Base-by-base conservation (phyloP, 73 alveolate genomes). In the Paramecium octaurelia region DNA sequence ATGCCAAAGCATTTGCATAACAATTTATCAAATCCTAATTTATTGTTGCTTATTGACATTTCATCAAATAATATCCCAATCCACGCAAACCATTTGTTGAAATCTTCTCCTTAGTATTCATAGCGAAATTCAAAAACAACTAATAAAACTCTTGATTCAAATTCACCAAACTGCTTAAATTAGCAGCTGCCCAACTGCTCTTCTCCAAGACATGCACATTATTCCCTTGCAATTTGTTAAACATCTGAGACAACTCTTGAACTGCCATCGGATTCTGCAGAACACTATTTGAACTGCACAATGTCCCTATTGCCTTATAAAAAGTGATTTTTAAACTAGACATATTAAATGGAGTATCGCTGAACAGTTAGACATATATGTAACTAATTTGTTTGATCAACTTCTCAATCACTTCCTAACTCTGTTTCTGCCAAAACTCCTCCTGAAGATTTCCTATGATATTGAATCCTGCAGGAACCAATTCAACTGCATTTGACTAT, bases 141-240 rank as follows among this genome's bases (percentile, higher is more conserved):
- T 40, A 1, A 46, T 43, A 80, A 46, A 80, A 80, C 12, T 34
- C 46, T 40, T 21, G n/a, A 44, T 23, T 64, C 31, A 80, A 42
- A 21, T 23, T 18, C 21, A 44, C 57, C 21, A 80, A 21, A 44
- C 76, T 48, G 21, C 91, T 80, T 43, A 80, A 46, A 44, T 80
- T 80, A 9, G 91, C 91, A 20, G 91, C 91, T 24, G 91, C 91
- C 91, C 91, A 80, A 80, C 91, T 80, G 24, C 91, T 80, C 9
- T 80, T 80, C 44, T 80, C 91, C 20, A 80, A 46, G 0, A 80
- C 91, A 80, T 80, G 91, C 1, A 80, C 31, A 80, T 80, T 80
- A 48, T 80, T 40, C 10, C 75, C 76, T 7, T 40, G 11, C 18
- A 80, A 24, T 11, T 44, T 80, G 6, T 27, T 80, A 18, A 80